phyloP scores from a whole-genome alignment of 129 eudicot species.

The Arctium minus region DNA sequence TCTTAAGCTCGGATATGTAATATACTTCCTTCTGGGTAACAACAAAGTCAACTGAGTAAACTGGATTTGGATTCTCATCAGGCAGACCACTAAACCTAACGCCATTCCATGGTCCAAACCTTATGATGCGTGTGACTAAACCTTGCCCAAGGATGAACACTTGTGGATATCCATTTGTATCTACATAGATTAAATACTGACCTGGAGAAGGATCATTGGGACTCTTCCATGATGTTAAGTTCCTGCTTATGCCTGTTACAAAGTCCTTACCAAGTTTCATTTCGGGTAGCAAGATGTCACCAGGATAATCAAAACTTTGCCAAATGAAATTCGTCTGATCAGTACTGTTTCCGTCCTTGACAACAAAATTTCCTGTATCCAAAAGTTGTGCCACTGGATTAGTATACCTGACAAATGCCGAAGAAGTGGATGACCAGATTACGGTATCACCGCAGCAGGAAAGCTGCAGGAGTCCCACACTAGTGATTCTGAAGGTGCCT shows the following conservation, averaged over 20 bases:
- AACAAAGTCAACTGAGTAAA: conserved; percentile 6
- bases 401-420: not conserved
- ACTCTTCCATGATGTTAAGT: conserved; percentile 24
- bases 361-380: conserved; percentile 26
- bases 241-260: not conserved
- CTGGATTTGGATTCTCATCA: not conserved
- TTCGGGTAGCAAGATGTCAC: not conserved
- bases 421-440: conserved; percentile 22
- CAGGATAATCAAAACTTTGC: conserved; percentile 7
- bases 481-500: not conserved
- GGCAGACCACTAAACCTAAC: conserved; percentile 29
- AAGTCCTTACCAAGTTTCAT: conserved; percentile 16
- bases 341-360: not conserved
- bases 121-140: not conserved
- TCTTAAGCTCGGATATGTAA: not conserved
- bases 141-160: conserved; percentile 5
- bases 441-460: conserved; percentile 16
- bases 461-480: not conserved
- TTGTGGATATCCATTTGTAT: conserved; percentile 21
- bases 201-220: conserved; percentile 18
- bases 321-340: not conserved
- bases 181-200: not conserved
- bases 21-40: conserved; percentile 16
- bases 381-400: conserved; percentile 25
- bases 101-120: conserved; percentile 46